Evolutionary conservation across 768 basidiomycete species (phyloP).

Genomic region (Postia placenta): DNA sequence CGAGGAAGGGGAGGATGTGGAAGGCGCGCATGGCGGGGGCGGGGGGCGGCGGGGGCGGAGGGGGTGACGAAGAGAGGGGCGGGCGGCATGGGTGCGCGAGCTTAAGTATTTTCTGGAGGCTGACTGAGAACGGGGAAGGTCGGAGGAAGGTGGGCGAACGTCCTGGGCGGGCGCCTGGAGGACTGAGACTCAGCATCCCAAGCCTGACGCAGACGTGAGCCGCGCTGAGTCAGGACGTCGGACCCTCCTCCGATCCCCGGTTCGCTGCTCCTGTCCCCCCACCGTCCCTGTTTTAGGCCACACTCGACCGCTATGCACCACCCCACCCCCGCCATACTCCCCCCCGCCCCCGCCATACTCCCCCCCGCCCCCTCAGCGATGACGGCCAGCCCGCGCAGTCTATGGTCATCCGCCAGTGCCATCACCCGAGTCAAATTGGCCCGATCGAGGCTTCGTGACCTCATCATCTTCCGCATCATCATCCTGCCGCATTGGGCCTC

Average conservation of each 20-base stretch:
- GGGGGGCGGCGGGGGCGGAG: slow-evolving; percentile 19
- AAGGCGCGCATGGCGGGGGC: slow-evolving; percentile 22
- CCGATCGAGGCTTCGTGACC: neutral
- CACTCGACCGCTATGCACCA: neutral
- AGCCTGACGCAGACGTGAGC: neutral
- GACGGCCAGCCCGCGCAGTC: no score
- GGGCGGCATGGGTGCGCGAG: neutral
- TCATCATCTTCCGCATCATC: no score
- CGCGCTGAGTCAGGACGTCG: neutral
- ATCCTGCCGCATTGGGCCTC: no score
- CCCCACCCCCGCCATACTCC: neutral
- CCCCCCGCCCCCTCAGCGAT: neutral
- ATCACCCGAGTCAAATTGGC: no score
- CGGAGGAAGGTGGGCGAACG: slow-evolving; percentile 17
- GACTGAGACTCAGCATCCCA: no score
- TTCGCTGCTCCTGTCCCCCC: neutral
- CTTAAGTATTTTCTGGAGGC: slow-evolving; percentile 1
- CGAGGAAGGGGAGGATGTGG: slow-evolving; percentile 21
- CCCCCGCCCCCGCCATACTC: neutral
- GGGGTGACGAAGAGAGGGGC: slow-evolving; percentile 17
- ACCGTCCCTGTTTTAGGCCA: neutral
- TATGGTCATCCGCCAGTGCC: no score
- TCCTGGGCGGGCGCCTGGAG: neutral
- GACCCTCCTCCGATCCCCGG: no score
- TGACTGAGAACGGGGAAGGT: slow-evolving; percentile 13